A percentile compares a stretch with the other conserved stretches of the same genome.
These are phyloP conservation scores for Pseudomassariella vexata DNA, from an alignment of 2,329 filamentous ascomycete species.

Conservation along the genomic window DNA sequence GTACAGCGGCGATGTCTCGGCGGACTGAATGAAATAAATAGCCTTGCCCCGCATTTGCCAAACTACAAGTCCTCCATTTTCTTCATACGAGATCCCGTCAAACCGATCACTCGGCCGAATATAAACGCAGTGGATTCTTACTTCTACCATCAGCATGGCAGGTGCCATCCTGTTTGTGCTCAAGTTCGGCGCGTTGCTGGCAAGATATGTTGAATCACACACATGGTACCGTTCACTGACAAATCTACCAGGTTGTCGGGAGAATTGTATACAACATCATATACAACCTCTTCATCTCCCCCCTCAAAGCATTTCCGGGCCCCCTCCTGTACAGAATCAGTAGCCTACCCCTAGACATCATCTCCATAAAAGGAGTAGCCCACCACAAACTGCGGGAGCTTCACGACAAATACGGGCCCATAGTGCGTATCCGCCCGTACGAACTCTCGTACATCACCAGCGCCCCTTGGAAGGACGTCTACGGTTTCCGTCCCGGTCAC, in stretches of 20 bases:
- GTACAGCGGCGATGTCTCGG: no score
- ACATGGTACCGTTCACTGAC: no score
- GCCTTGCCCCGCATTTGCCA: no score
- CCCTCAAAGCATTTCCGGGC: conserved; percentile 5
- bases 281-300: conserved; percentile 6
- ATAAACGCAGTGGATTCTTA: no score
- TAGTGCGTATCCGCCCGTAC: conserved; percentile 3
- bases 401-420: conserved; percentile 4
- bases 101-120: no score
- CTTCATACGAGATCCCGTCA: no score
- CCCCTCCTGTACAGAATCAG: conserved; percentile 4
- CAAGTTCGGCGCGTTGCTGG: no score
- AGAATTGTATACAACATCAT: conserved; percentile 3
- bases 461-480: conserved; percentile 7
- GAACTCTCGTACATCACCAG: conserved; percentile 5
- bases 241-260: conserved; percentile 3
- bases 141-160: no score
- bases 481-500: conserved; percentile 4
- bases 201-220: no score
- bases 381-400: neutral
- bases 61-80: no score
- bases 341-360: conserved; percentile 5
- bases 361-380: conserved; percentile 1
- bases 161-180: no score
- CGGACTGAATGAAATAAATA: no score